Evolutionary conservation across 2,329 filamentous ascomycete species (phyloP), one percentile per base, ranked within the genome.

Genomic region (Sporothrix variecibatus): DNA sequence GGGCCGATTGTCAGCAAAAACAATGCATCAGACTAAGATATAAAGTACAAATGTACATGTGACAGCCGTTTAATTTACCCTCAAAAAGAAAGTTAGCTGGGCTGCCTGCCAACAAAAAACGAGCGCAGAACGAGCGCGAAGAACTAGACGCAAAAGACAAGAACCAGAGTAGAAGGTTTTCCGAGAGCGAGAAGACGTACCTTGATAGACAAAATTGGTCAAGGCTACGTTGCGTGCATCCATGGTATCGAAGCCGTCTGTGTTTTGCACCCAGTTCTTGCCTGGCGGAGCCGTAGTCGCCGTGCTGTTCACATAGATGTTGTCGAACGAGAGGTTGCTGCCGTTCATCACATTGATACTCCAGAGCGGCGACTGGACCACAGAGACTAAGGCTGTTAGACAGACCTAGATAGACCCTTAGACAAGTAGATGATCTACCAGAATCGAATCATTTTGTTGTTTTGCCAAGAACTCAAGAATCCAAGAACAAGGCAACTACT

Each of bases 221-320:
- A 89, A 81, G 7, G 79, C 80, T 65, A 89, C 80, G 75, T 89
- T 87, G 9, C 81, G 77, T 0, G 82, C 83, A 76, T 89, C 87
- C 86, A 89, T 88, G 0, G 87, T 89, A 76, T 89, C 83, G 75
- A 88, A 88, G 2, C 87, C 87, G 78, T 88, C 87, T 0, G 87
- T 88, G 76, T 89, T 89, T 78, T 88, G 86, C 1, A 88, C 86
- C 87, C 86, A 88, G 73, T 88, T 89, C 5, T 77, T 78, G 1
- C 86, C 86, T n/a, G 81, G 84, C 0, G 86, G 86, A 3, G 86
- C 87, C 70, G 85, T 79, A 1, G 85, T 80, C 0, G 85, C 83
- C 0, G 87, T 88, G 2, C 85, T 85, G 78, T 89, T 88, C 76
- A 80, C 80, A 49, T 83, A 81, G 58, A 89, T 86, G 75, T 88